A percentile compares a stretch with the other conserved stretches of the same genome.
phyloP scores from a whole-genome alignment of 257 asterid genomes.

The Rhazya stricta region DNA sequence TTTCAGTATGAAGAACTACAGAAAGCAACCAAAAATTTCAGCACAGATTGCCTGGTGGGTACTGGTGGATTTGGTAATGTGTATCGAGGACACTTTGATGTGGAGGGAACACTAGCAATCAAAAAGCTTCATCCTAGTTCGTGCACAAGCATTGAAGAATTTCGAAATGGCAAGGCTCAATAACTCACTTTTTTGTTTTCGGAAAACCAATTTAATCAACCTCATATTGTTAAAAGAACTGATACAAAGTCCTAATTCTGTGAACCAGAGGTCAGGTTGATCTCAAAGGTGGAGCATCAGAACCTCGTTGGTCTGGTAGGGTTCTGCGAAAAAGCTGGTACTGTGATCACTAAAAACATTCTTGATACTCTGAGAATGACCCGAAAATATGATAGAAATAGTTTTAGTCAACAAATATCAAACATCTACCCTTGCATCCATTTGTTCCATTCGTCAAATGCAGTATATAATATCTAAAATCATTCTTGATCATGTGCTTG shows the following conservation, averaged over 20 bases:
- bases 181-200: neutral
- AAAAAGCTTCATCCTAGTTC: constrained; percentile 56
- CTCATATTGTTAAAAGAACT: neutral
- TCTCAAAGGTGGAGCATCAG: constrained; percentile 61
- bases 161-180: constrained; percentile 53
- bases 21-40: constrained; percentile 67
- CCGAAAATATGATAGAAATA: neutral
- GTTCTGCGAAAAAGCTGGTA: constrained; percentile 61
- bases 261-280: constrained; percentile 55
- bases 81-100: constrained; percentile 49
- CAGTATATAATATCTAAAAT: neutral
- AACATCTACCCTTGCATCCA: neutral
- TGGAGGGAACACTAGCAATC: constrained; percentile 46
- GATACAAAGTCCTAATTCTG: neutral
- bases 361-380: neutral
- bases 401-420: neutral
- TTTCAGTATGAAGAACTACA: constrained; percentile 47
- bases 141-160: constrained; percentile 55
- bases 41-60: constrained; percentile 51
- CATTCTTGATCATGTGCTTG: neutral
- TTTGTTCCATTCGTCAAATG: neutral
- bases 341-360: neutral
- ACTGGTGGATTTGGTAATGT: constrained; percentile 69
- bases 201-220: neutral
- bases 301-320: constrained; percentile 70